phyloP scores from a whole-genome alignment of 495 filamentous ascomycete genomes.

The Cryomyces antarcticus region DNA sequence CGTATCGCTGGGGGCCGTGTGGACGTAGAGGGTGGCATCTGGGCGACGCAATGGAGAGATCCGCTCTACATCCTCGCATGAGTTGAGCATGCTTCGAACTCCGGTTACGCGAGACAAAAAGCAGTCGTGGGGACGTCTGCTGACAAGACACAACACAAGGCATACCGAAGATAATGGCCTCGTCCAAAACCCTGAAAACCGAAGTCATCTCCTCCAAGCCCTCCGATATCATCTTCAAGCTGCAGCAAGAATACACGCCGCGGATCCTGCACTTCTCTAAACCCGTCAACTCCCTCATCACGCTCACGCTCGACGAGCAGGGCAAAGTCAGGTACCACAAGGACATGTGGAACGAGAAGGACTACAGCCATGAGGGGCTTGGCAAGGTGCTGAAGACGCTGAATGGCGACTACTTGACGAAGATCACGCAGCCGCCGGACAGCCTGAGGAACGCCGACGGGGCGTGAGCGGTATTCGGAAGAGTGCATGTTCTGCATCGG shows the following conservation, averaged over 20 bases:
- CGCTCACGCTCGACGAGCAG: constrained; percentile 20
- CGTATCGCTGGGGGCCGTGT: too few relatives aligned
- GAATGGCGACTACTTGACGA: constrained; percentile 27
- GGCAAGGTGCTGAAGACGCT: constrained; percentile 27
- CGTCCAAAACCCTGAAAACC: constrained; percentile 20
- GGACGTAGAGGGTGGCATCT: too few relatives aligned
- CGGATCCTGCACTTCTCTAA: constrained; percentile 16
- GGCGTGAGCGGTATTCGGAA: too few relatives aligned
- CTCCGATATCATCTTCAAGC: constrained; percentile 22
- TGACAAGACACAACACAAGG: background rate
- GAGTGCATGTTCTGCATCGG: too few relatives aligned
- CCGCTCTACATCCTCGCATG: background rate
- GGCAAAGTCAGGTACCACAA: constrained; percentile 30
- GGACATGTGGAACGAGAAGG: constrained; percentile 32
- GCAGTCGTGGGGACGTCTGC: background rate
- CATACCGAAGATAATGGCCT: constrained; percentile 23
- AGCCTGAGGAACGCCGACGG: background rate
- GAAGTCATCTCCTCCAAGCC: constrained; percentile 20
- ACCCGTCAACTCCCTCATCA: constrained; percentile 22
- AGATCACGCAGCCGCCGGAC: constrained; percentile 1
- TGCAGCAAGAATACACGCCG: constrained; percentile 26
- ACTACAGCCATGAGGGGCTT: constrained; percentile 28
- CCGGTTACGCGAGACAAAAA: too few relatives aligned
- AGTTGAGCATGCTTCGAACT: too few relatives aligned
- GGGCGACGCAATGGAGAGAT: background rate